Evolutionary conservation across 2,329 filamentous ascomycete genomes (phyloP), one percentile per base, ranked within the genome.

Genomic region (Myrmaecium sp.): DNA sequence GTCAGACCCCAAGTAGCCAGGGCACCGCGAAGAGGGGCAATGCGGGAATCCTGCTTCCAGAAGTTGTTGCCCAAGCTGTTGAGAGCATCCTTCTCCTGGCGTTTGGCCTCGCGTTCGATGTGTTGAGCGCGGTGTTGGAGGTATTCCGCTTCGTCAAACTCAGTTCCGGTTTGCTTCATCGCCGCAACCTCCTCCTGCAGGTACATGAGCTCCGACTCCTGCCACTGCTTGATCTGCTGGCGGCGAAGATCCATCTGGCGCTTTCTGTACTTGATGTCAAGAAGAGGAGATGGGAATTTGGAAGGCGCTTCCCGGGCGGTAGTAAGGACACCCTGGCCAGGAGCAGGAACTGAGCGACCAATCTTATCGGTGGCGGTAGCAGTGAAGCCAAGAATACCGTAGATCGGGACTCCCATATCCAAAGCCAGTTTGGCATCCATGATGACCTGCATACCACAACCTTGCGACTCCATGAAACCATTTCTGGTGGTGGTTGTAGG

Each of bases 381-480:
- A 21, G 86, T 94, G 46, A 94, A 69, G 33, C 80, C 91, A 43
- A 98, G 60, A 36, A 98, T 71, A 65, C 86, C 86, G 47, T 98
- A 83, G 46, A 98, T 95, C 8, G 89, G 89, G 14, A 98, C 82
- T 54, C 89, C 89, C 89, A 98, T 98, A 37, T 98, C 89, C 29
- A 98, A 62, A 22, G 89, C 89, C 37, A 98, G 74, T 60, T 79
- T 80, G 30, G 86, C 89, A 36, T 81, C 92, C 89, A 98, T 98
- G 56, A 98, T 86, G 46, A 98, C 68, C 58, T 98, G 89, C 54
- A 98, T 75, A 76, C 91, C 89, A 44, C 83, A 92, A 48, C 89
- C 89, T 58, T 98, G 89, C 3, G 91, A 93, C 58, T 98, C 89
- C 89, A 98, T 95, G 65, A 98, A 98, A 27, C 89, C 89, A 44